Percentiles rank a stretch among this genome's conserved stretches.
phyloP scores from a whole-genome alignment of 306 rosid species.

The Herpetospermum pedunculosum region DNA sequence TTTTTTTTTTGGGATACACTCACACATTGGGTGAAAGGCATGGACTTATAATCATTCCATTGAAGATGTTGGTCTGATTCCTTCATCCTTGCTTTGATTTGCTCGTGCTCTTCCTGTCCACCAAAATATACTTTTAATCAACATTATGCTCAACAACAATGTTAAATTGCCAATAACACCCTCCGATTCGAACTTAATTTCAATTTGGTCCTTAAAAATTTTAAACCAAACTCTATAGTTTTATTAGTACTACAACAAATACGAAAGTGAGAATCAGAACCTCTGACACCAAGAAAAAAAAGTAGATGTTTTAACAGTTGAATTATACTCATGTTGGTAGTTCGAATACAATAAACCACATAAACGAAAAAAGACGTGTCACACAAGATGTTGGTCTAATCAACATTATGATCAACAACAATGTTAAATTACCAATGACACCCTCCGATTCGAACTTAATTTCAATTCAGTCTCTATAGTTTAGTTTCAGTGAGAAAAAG shows the following conservation, averaged over 20 bases:
- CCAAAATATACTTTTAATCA: background rate
- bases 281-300: too few relatives aligned
- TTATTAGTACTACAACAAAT: too few relatives aligned
- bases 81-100: constrained; percentile 52
- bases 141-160: background rate
- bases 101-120: constrained; percentile 76
- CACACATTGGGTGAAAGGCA: constrained; percentile 94
- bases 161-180: background rate
- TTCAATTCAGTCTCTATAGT: too few relatives aligned
- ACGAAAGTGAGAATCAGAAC: too few relatives aligned
- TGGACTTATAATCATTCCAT: constrained; percentile 66
- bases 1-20: constrained; percentile 13
- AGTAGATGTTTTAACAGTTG: too few relatives aligned
- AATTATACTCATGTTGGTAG: too few relatives aligned
- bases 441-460: background rate
- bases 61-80: constrained; percentile 30
- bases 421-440: background rate
- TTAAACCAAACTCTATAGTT: too few relatives aligned
- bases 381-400: too few relatives aligned
- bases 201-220: background rate
- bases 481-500: too few relatives aligned
- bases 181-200: background rate
- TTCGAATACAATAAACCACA: too few relatives aligned
- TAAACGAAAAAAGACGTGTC: too few relatives aligned
- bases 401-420: background rate